phyloP scores from a whole-genome alignment of 305 asterid species.

The Solanum aculeatissimum region DNA sequence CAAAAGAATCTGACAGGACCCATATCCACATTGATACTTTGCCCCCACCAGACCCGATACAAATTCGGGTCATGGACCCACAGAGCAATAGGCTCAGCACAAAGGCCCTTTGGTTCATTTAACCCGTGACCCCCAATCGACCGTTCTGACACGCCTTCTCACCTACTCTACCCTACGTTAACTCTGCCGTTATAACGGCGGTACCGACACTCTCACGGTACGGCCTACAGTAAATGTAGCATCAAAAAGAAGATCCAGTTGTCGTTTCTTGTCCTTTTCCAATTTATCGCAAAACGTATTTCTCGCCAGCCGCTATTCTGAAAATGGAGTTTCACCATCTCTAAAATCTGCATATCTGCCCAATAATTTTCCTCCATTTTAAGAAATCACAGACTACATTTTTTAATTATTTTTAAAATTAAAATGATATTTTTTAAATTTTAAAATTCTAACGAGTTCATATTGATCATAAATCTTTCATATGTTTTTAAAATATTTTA shows the following conservation, averaged over 20 bases:
- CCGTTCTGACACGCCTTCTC: neutral
- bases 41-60: neutral
- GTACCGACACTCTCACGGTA: neutral
- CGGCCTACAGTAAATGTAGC: neutral
- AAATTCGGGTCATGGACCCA: neutral
- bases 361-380: neutral
- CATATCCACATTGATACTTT: neutral
- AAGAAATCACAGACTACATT: neutral
- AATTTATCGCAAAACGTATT: neutral
- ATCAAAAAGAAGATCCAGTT: neutral
- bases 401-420: too few relatives aligned
- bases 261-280: neutral
- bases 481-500: too few relatives aligned
- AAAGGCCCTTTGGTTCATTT: neutral
- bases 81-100: neutral
- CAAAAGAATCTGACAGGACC: neutral
- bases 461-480: too few relatives aligned
- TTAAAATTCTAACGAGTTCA: too few relatives aligned
- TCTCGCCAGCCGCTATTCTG: neutral
- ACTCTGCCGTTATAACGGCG: slow-evolving; percentile 1
- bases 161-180: neutral
- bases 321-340: neutral
- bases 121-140: neutral
- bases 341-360: neutral
- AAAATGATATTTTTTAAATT: too few relatives aligned